Conservation (phyloP, 2,329 filamentous ascomycete species). For the Aureobasidium sp. region DNA sequence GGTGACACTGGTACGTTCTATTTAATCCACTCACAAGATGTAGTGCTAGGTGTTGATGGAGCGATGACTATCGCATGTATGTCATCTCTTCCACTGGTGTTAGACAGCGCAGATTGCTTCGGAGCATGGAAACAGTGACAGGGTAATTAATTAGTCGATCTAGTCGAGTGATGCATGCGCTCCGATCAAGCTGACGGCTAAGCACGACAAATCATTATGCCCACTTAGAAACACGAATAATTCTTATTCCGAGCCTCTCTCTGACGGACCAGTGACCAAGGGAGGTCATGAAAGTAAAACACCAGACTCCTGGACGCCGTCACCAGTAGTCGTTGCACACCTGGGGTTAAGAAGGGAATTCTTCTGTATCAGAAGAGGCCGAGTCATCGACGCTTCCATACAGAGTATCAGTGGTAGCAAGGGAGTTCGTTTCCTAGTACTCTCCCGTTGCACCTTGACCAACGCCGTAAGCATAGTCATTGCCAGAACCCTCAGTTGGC, state of each 20-base stretch:
- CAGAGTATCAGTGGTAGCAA: background rate
- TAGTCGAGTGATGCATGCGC: background rate
- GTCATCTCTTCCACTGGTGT: too few relatives aligned
- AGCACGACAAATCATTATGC: background rate
- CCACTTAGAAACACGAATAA: background rate
- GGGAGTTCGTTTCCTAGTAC: background rate
- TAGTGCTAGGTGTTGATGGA: too few relatives aligned
- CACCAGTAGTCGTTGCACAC: background rate
- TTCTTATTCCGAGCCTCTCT: too few relatives aligned
- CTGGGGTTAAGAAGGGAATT: background rate
- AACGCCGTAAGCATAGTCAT: conserved; percentile 26
- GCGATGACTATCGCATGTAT: too few relatives aligned
- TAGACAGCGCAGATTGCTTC: too few relatives aligned
- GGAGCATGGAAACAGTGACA: too few relatives aligned
- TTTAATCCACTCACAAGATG: too few relatives aligned
- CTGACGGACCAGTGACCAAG: too few relatives aligned
- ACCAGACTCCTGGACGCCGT: background rate
- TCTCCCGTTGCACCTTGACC: conserved; percentile 13
- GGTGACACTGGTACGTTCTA: too few relatives aligned
- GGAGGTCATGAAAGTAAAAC: background rate
- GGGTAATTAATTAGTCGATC: background rate
- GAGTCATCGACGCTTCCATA: background rate
- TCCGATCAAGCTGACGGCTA: background rate
- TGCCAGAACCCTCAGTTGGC: conserved; percentile 30
- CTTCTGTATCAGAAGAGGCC: background rate